Base-by-base conservation (phyloP, 352 stramenopile species). In the Phytophthora ohioensis region DNA sequence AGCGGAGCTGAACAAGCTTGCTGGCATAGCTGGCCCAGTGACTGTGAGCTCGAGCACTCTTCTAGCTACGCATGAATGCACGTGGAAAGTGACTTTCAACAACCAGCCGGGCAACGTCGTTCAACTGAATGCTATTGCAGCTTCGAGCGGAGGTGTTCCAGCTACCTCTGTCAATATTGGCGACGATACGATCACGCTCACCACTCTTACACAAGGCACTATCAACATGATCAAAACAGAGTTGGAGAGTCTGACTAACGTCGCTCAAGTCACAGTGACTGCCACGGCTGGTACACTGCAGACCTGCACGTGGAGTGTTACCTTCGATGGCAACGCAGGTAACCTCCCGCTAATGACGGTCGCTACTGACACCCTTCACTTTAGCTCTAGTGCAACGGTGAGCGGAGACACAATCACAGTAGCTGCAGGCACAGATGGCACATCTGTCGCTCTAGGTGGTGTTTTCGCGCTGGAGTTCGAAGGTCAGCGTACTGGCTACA, bases 181-280 rank as follows among this genome's bases (percentile, higher is more conserved):
- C 13, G 91, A 97, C 49, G 93, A 98, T 52, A 95, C 91, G 1
- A 73, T 98, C 15, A 79, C 82, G 4, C 71, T 98, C 48, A 82
- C 65, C 11, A 97, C 91, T 0, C 5, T 91, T 41, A 71, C 75
- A 15, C 83, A 97, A 36, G 93, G 93, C 2, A 80, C 89, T 7
- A 91, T 98, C 43, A 90, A 98, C 60, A 85, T 98, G n/a, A 95
- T 99, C 66, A 97, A 98, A 75, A 83, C 93, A 0, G 94, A 98
- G 66, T 89, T 99, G 13, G 94, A 98, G 62, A 85, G 89, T 51
- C 81, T 99, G 13, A 73, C 69, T 7, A 97, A 94, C 30, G 93
- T 99, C 30, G 94, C 88, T 10, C 79, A 87, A 47, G 95, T 99
- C 8, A 97, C 84, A 3, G 94, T 98, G 21, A 89, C 91, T 5